Conservation (phyloP, 2,329 filamentous ascomycete species). For the Aspergillus fischeri region DNA sequence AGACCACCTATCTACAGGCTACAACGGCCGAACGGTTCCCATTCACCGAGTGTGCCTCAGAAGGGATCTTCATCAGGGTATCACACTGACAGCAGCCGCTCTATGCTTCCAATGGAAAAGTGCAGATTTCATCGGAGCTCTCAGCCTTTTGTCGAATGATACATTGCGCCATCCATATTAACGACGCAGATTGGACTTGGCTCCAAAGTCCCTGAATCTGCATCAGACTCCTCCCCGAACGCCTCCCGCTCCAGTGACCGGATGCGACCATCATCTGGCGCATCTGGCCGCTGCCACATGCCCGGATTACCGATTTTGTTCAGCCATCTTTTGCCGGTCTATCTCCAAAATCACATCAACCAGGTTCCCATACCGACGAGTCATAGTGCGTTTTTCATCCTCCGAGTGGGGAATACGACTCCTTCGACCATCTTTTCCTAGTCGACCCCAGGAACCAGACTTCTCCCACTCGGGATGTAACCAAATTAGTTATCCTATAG, state of each 20-base stretch:
- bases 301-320: neutral
- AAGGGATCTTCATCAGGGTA: neutral
- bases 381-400: neutral
- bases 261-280: neutral
- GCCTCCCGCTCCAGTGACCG: neutral
- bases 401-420: neutral
- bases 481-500: slow-evolving; percentile 11
- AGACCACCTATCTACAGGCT: too few relatives aligned
- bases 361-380: neutral
- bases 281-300: neutral
- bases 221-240: neutral
- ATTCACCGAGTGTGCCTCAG: neutral
- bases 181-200: neutral
- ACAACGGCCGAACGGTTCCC: neutral
- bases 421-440: neutral
- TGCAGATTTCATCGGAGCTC: neutral
- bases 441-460: neutral
- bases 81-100: neutral
- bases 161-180: neutral
- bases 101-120: neutral
- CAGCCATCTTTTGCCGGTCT: neutral
- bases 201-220: neutral
- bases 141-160: neutral
- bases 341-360: neutral
- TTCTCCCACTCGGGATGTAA: slow-evolving; percentile 20